Conservation (phyloP, 108 stramenopile genomes). For the Cylindrotheca closterium region DNA sequence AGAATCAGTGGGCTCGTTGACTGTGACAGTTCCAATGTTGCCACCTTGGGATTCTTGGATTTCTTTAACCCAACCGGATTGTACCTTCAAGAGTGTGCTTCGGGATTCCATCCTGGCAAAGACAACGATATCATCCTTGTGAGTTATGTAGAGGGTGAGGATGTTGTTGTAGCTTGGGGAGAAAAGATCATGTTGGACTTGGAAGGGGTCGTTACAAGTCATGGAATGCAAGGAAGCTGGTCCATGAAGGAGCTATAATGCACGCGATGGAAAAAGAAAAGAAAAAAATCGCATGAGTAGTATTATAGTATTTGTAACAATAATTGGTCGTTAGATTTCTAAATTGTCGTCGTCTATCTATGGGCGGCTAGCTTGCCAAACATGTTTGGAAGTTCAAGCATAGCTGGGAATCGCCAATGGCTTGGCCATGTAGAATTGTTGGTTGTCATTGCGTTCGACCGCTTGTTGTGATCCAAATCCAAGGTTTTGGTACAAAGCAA, state of each 20-base stretch:
- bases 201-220: neutral
- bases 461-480: constrained; percentile 25
- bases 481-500: constrained; percentile 47
- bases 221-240: constrained; percentile 3
- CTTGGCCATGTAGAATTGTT: neutral
- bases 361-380: too few species aligned
- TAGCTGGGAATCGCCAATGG: neutral
- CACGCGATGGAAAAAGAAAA: neutral
- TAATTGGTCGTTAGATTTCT: too few species aligned
- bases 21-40: constrained; percentile 7
- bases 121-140: constrained; percentile 11
- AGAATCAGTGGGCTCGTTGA: constrained; percentile 23
- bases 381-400: too few species aligned
- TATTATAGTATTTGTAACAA: too few species aligned
- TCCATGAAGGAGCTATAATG: neutral
- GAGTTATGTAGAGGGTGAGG: constrained; percentile 3
- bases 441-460: neutral
- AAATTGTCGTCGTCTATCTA: too few species aligned
- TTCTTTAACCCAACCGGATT: constrained; percentile 6
- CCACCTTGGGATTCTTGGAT: constrained; percentile 8
- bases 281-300: too few species aligned
- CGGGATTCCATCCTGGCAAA: neutral
- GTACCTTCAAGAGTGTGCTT: constrained; percentile 6
- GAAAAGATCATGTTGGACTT: constrained; percentile 5
- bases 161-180: constrained; percentile 4